phyloP scores from a whole-genome alignment of 768 basidiomycete genomes.

The Mycena maculata region DNA sequence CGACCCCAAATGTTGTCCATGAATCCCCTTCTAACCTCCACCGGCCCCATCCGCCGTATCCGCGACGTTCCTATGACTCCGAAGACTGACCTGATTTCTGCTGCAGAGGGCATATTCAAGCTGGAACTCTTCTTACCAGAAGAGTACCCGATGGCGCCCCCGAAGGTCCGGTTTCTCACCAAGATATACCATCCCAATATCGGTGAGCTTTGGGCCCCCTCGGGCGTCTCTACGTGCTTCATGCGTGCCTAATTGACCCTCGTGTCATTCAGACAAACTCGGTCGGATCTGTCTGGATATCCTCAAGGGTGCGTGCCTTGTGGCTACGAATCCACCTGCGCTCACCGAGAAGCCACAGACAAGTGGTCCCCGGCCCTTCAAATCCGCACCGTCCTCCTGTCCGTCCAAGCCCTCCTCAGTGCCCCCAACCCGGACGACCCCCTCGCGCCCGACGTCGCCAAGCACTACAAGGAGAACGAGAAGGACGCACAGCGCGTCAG shows the following conservation, averaged over 20 bases:
- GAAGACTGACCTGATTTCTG: constrained; percentile 3
- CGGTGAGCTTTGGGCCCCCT: constrained; percentile 59
- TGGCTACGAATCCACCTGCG: neutral
- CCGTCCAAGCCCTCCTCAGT: constrained; percentile 95
- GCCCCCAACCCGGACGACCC: constrained; percentile 98
- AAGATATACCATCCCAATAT: constrained; percentile 99
- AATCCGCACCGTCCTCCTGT: constrained; percentile 96
- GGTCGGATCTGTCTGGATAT: constrained; percentile 99
- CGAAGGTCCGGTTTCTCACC: constrained; percentile 96
- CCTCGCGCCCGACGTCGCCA: constrained; percentile 93
- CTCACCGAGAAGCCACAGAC: constrained; percentile 59
- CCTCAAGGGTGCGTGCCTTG: constrained; percentile 85
- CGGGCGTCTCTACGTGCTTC: neutral
- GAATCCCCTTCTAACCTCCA: neutral
- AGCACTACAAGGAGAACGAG: constrained; percentile 99
- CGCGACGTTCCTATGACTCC: neutral
- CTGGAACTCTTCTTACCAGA: constrained; percentile 98
- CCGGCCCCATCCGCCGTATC: neutral
- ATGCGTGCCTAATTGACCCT: constrained; percentile 8
- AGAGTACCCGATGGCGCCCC: constrained; percentile 99
- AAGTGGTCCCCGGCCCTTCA: constrained; percentile 99
- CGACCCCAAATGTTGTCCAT: neutral
- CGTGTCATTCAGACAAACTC: constrained; percentile 81
- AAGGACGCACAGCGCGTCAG: constrained; percentile 92
- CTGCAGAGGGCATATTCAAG: constrained; percentile 87